Conservation (phyloP, 768 basidiomycete species). For the Pulveroboletus sp. region DNA sequence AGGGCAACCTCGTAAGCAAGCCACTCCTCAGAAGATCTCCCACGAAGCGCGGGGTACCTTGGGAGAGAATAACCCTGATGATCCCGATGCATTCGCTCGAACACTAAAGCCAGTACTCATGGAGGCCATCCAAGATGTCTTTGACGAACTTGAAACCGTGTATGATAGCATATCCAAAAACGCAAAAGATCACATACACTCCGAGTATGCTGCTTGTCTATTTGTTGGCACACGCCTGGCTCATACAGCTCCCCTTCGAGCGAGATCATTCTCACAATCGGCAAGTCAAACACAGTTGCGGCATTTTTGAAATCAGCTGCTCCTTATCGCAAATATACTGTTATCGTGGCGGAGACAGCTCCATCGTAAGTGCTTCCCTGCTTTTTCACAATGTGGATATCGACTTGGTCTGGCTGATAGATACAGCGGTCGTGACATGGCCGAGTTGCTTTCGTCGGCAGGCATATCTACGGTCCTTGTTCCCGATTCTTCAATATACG, state of each 20-base stretch:
- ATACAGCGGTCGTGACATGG: constrained; percentile 84
- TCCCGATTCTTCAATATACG: constrained; percentile 94
- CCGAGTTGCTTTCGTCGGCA: constrained; percentile 70
- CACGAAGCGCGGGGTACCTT: constrained; percentile 53
- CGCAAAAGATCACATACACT: constrained; percentile 94
- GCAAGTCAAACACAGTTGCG: constrained; percentile 93
- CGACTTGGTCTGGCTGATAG: constrained; percentile 36
- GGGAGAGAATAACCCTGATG: constrained; percentile 69
- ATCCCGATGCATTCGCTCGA: constrained; percentile 75
- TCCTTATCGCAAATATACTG: constrained; percentile 89
- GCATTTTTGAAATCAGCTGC: constrained; percentile 90
- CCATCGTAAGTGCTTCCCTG: constrained; percentile 64
- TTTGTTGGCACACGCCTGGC: not conserved
- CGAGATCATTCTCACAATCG: constrained; percentile 92
- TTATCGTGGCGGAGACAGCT: constrained; percentile 93
- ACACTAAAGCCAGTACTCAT: constrained; percentile 90
- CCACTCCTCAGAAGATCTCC: constrained; percentile 33
- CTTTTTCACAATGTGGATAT: constrained; percentile 1
- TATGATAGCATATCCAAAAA: constrained; percentile 94
- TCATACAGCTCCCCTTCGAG: constrained; percentile 38
- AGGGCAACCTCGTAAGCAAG: constrained; percentile 63
- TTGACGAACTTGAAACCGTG: constrained; percentile 94
- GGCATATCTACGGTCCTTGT: constrained; percentile 94
- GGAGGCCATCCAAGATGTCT: constrained; percentile 95
- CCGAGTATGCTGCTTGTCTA: constrained; percentile 65